Conservation (phyloP, 177 flowering plant genomes). For the Vitis hybrid region DNA sequence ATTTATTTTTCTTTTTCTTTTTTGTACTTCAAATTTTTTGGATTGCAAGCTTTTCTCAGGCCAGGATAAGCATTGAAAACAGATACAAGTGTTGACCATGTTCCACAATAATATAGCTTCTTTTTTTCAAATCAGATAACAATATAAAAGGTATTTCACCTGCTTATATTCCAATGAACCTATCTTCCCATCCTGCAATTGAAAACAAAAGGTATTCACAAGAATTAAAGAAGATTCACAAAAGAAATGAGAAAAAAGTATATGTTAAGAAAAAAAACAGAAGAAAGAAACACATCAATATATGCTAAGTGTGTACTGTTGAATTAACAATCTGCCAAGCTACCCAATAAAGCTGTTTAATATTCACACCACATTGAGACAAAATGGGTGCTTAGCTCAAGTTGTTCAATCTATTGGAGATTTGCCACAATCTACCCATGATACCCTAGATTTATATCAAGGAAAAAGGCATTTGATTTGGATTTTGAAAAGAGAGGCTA, state of each 20-base stretch:
- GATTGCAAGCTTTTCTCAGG: background rate
- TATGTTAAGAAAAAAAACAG: background rate
- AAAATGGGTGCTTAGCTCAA: background rate
- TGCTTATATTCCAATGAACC: constrained; percentile 48
- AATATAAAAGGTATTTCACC: constrained; percentile 32
- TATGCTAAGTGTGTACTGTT: background rate
- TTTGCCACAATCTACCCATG: background rate
- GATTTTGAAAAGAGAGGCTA: background rate
- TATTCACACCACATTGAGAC: too few relatives aligned
- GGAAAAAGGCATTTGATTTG: background rate
- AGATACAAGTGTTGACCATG: background rate
- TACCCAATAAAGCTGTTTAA: too few relatives aligned
- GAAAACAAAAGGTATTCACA: background rate
- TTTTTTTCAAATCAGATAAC: background rate
- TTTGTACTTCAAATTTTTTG: background rate
- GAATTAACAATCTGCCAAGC: background rate
- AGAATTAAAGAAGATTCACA: background rate
- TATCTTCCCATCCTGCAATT: constrained; percentile 53
- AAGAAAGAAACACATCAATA: background rate
- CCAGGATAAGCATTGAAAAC: background rate
- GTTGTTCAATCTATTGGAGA: background rate
- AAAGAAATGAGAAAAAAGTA: background rate
- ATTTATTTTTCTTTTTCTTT: background rate
- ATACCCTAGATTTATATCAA: background rate
- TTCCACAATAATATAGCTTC: background rate